Conservation (phyloP, 148 eudicot genomes). For the Chenopodium quinoa region DNA sequence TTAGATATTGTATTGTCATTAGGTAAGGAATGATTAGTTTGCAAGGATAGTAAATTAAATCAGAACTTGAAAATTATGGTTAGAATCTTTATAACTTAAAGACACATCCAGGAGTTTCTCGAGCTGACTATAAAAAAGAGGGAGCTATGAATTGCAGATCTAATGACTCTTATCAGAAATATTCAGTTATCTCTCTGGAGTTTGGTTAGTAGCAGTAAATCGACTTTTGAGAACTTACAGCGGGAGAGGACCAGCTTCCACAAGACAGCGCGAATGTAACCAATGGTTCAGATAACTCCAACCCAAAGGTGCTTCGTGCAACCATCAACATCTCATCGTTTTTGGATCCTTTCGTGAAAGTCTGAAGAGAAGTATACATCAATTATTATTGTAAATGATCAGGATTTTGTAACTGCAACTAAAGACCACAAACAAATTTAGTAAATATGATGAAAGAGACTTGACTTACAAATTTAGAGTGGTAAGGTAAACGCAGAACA, state of each 20-base stretch:
- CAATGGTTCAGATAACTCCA: constrained; percentile 70
- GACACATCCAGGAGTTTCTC: not conserved
- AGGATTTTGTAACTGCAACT: not conserved
- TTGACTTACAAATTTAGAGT: constrained; percentile 60
- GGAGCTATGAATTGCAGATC: not conserved
- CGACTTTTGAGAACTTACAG: constrained; percentile 48
- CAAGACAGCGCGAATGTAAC: constrained; percentile 80
- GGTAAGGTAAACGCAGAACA: constrained; percentile 69
- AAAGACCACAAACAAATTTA: constrained; percentile 8
- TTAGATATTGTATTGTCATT: not conserved
- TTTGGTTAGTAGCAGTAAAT: not conserved
- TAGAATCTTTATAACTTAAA: not conserved
- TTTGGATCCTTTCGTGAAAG: constrained; percentile 48
- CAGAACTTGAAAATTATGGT: not conserved
- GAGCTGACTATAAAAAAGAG: not conserved
- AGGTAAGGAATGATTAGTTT: not conserved
- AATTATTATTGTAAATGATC: not conserved
- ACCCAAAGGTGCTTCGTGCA: constrained; percentile 43
- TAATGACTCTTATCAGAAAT: not conserved
- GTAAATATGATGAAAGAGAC: constrained; percentile 27
- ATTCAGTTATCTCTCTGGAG: not conserved
- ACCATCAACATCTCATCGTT: constrained; percentile 40
- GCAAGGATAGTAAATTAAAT: not conserved
- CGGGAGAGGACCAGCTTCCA: constrained; percentile 85
- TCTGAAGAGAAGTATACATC: constrained; percentile 31